Evolutionary conservation across 2,329 filamentous ascomycete genomes (phyloP), one percentile per base, ranked within the genome.

Genomic region (Calonectria honghensis): DNA sequence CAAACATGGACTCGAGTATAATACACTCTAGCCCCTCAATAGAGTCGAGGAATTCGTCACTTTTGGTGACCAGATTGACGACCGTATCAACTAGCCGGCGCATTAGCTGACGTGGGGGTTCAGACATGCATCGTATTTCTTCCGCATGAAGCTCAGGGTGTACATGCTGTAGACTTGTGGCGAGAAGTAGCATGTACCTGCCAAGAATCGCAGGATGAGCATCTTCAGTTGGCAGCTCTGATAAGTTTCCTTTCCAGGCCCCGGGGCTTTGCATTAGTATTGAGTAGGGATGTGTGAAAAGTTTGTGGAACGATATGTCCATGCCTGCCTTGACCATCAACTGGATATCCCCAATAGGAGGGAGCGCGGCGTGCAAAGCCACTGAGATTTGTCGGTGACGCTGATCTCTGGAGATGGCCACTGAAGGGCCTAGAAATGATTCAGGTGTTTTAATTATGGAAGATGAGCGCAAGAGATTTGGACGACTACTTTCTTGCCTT

Each of bases 21-120:
- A 91, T 79, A 68, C 88, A 88, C 78, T 90, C 87, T 0, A 91
- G 76, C 1, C 88, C 89, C 77, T 91, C 89, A 6, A 87, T 78
- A 10, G 86, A 88, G 37, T 85, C 86, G 0, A 88, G 79, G 3
- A 91, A 80, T 31, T 89, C 86, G 48, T 90, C 87, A 39, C 89
- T 87, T 16, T 84, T 85, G 2, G 86, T 87, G 7, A 91, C 86
- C 16, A 85, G 79, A 18, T 82, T 82, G 2, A 10, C 29, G 5
- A 68, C 68, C 4, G 39, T 41, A 5, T 65, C 50, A 16, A 51
- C 68, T 2, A 68, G 31, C 6, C 57, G 37, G 18, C 18, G 11
- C 68, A 72, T 72, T 29, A 74, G 6, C 18, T 68, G 45, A 14
- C n/a, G 54, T 37, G 37, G 68, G 13, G 68, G 70, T 29, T 73